Conservation (phyloP, 2,329 filamentous ascomycete species). For the Corynespora cassiicola region DNA sequence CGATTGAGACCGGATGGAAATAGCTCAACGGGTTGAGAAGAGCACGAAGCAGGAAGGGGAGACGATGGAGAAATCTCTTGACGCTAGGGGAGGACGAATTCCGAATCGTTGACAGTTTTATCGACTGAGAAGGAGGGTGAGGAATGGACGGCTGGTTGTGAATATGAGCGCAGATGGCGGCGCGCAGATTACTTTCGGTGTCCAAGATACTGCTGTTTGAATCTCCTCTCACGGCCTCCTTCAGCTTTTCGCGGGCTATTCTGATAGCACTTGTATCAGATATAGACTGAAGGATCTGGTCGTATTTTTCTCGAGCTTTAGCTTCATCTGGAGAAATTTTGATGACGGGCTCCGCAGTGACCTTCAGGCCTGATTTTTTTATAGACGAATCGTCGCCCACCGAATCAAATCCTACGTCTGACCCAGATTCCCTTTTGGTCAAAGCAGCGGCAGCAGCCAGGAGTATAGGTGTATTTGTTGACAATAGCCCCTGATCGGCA, state of each 20-base stretch:
- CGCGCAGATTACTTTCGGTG: slow-evolving; percentile 53
- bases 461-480: slow-evolving; percentile 54
- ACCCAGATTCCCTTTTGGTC: slow-evolving; percentile 9
- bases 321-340: slow-evolving; percentile 54
- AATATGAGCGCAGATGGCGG: slow-evolving; percentile 57
- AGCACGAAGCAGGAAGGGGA: slow-evolving; percentile 57
- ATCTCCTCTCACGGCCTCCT: slow-evolving; percentile 32
- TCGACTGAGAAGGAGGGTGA: slow-evolving; percentile 57
- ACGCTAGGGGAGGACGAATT: slow-evolving; percentile 50
- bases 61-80: slow-evolving; percentile 54
- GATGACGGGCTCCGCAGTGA: slow-evolving; percentile 48
- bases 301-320: slow-evolving; percentile 51
- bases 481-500: slow-evolving; percentile 50
- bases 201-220: slow-evolving; percentile 38
- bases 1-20: slow-evolving; percentile 59
- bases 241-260: slow-evolving; percentile 31
- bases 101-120: slow-evolving; percentile 57
- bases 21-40: slow-evolving; percentile 58
- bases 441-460: slow-evolving; percentile 46
- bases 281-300: slow-evolving; percentile 46
- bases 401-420: no score
- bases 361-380: slow-evolving; percentile 41
- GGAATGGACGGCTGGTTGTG: slow-evolving; percentile 57
- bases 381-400: no score
- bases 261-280: slow-evolving; percentile 36